Evolutionary conservation across 352 stramenopile genomes (phyloP).

Genomic region (Pythium periplocum): DNA sequence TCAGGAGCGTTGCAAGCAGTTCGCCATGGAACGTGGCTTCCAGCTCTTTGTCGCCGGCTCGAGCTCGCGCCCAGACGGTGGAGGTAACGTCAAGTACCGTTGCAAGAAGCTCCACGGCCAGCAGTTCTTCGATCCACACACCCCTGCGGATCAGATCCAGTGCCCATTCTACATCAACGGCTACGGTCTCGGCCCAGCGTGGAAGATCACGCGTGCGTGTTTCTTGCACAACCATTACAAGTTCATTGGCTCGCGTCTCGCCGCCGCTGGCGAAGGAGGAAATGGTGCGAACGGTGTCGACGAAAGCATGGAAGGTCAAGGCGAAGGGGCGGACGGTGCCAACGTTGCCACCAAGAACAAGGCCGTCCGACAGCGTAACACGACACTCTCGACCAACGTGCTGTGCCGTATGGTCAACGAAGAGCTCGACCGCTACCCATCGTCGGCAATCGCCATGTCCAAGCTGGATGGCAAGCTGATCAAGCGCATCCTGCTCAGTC

Average conservation of each 20-base stretch:
- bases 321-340: constrained; percentile 2
- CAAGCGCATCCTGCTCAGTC: constrained; percentile 57
- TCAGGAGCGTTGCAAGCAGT: constrained; percentile 75
- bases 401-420: constrained; percentile 71
- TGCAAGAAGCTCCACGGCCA: constrained; percentile 80
- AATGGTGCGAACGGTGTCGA: not conserved
- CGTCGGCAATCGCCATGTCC: constrained; percentile 48
- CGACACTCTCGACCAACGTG: constrained; percentile 73
- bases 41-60: constrained; percentile 64
- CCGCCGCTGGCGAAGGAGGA: not conserved
- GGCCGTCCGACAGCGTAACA: constrained; percentile 48
- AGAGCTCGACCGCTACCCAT: constrained; percentile 57
- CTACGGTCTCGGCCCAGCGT: constrained; percentile 52
- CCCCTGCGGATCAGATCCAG: constrained; percentile 37
- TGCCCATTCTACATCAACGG: constrained; percentile 83
- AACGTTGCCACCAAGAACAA: constrained; percentile 6
- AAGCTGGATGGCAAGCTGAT: constrained; percentile 76
- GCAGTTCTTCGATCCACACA: constrained; percentile 66
- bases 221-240: constrained; percentile 85
- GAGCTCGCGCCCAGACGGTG: constrained; percentile 58
- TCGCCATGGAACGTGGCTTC: constrained; percentile 69
- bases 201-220: constrained; percentile 74
- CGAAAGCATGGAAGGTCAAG: not conserved
- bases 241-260: constrained; percentile 60
- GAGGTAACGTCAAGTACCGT: constrained; percentile 78